These are phyloP conservation scores for Termitomyces sp. DNA, from an alignment of 1,284 basidiomycete genomes.

Conservation along the genomic window DNA sequence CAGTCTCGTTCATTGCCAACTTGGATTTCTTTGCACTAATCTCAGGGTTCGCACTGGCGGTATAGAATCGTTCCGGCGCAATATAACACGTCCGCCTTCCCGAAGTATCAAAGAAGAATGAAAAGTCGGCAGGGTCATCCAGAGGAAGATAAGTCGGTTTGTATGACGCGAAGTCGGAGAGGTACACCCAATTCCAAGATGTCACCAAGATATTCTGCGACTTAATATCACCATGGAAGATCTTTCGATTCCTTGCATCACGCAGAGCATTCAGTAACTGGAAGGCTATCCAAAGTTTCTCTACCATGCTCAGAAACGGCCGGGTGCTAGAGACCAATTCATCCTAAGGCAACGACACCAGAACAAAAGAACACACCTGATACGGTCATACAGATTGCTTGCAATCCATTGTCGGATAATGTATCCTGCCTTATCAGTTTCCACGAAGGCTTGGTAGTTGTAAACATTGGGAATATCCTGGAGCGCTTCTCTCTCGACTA, in stretches of 20 bases:
- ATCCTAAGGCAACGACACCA: background rate
- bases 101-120: slow-evolving; percentile 96
- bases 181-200: slow-evolving; percentile 91
- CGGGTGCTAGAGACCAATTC: slow-evolving; percentile 63
- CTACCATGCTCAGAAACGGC: slow-evolving; percentile 85
- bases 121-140: slow-evolving; percentile 96
- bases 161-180: slow-evolving; percentile 96
- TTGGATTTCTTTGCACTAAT: slow-evolving; percentile 60
- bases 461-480: slow-evolving; percentile 85
- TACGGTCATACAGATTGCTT: slow-evolving; percentile 94
- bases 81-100: slow-evolving; percentile 92
- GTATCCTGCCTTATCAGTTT: slow-evolving; percentile 96
- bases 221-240: slow-evolving; percentile 97
- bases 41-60: slow-evolving; percentile 63
- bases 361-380: slow-evolving; percentile 64
- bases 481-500: slow-evolving; percentile 83
- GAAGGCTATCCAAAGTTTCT: slow-evolving; percentile 99
- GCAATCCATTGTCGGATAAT: slow-evolving; percentile 93
- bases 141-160: slow-evolving; percentile 95
- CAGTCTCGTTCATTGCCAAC: slow-evolving; percentile 42
- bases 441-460: slow-evolving; percentile 86
- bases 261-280: slow-evolving; percentile 86
- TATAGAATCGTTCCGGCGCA: slow-evolving; percentile 95
- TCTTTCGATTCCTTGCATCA: slow-evolving; percentile 76
- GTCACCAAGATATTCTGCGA: slow-evolving; percentile 97